Conservation (phyloP, 2,329 filamentous ascomycete species). For the Fusarium beomiforme region DNA sequence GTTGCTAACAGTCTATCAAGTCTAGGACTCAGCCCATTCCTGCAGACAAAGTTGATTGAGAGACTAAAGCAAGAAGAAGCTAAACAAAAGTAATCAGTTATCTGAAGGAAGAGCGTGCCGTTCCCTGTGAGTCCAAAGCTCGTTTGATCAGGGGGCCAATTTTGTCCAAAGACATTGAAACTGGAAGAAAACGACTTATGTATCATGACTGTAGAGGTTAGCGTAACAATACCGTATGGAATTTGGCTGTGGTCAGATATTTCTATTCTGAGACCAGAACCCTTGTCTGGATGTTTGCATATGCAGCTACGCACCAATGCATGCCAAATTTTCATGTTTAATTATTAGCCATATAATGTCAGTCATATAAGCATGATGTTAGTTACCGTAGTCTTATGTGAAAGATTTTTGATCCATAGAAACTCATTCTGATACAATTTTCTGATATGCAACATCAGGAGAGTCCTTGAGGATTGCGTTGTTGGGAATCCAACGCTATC, state of each 20-base stretch:
- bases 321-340: neutral
- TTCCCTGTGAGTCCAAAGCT: neutral
- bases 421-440: neutral
- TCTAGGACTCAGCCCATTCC: slow-evolving; percentile 52
- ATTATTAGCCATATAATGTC: neutral
- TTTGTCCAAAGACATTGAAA: neutral
- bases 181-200: neutral
- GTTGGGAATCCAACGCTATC: slow-evolving; percentile 5
- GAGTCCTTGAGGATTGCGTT: neutral
- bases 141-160: neutral
- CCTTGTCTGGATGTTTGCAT: neutral
- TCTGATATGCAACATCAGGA: neutral
- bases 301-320: neutral
- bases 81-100: slow-evolving; percentile 45
- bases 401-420: neutral
- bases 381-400: neutral
- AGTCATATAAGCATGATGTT: neutral
- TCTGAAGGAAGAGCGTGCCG: neutral
- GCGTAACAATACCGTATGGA: slow-evolving; percentile 1
- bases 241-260: neutral
- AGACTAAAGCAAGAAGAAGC: slow-evolving; percentile 62
- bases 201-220: slow-evolving; percentile 17
- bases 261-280: neutral
- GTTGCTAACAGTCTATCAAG: slow-evolving; percentile 40
- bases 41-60: slow-evolving; percentile 64